Evolutionary conservation across 805 yeast species (phyloP).

Genomic region (Saturnispora sanitii): DNA sequence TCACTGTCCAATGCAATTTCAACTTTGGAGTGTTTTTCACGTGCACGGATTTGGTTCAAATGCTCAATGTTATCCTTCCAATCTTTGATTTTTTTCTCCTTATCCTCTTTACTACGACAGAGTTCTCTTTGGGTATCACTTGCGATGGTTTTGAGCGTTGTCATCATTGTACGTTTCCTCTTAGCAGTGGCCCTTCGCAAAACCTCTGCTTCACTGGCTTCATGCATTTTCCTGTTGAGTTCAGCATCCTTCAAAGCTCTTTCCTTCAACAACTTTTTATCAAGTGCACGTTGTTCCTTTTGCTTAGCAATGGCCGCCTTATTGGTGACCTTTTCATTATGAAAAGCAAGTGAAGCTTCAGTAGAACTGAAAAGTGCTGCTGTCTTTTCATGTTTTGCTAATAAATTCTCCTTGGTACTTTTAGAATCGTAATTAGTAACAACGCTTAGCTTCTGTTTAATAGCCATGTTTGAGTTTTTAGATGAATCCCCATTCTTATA

Average conservation of each 20-base stretch:
- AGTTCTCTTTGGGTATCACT: background rate
- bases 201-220: conserved; percentile 4
- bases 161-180: background rate
- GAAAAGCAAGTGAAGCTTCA: conserved; percentile 40
- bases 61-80: conserved; percentile 6
- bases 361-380: conserved; percentile 29
- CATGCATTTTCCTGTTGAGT: conserved; percentile 1
- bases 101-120: background rate
- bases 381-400: conserved; percentile 11
- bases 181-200: background rate
- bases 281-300: conserved; percentile 28
- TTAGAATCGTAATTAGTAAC: conserved; percentile 11
- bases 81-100: background rate
- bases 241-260: conserved; percentile 13
- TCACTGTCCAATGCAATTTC: background rate
- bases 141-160: conserved; percentile 1
- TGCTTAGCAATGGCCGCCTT: conserved; percentile 36
- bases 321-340: conserved; percentile 38
- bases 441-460: conserved; percentile 12
- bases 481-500: conserved; percentile 14
- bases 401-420: conserved; percentile 4
- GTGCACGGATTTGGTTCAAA: background rate
- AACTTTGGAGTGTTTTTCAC: background rate
- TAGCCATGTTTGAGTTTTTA: conserved; percentile 14
- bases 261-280: conserved; percentile 31